Percentiles rank a stretch among this genome's conserved stretches.
These are phyloP conservation scores for Leptodermis oblonga DNA, from an alignment of 257 asterid genomes.

Conservation along the genomic window DNA sequence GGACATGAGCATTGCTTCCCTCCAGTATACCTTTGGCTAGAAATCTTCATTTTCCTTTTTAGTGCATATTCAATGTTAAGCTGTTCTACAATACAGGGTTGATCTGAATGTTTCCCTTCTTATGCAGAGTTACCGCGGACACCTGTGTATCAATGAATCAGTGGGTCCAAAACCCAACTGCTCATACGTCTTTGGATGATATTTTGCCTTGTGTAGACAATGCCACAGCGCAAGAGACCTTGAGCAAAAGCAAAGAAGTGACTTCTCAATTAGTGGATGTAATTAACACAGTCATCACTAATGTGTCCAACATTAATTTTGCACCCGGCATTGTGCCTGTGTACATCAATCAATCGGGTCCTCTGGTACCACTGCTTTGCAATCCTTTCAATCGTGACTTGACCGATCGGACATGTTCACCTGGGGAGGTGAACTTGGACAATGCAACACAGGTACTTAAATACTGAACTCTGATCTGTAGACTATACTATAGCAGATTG, in stretches of 20 bases:
- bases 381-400: constrained; percentile 66
- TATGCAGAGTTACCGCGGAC: constrained; percentile 64
- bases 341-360: constrained; percentile 92
- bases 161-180: constrained; percentile 76
- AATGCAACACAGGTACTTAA: constrained; percentile 80
- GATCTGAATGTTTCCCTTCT: constrained; percentile 5
- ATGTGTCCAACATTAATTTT: constrained; percentile 78
- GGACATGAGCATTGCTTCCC: too few relatives aligned
- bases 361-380: constrained; percentile 75
- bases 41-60: neutral
- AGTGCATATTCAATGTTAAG: too few relatives aligned
- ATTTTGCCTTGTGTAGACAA: constrained; percentile 78
- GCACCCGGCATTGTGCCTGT: constrained; percentile 59
- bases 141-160: constrained; percentile 84
- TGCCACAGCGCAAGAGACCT: constrained; percentile 67
- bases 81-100: neutral
- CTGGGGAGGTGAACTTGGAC: constrained; percentile 63
- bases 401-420: constrained; percentile 46
- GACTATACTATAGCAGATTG: neutral
- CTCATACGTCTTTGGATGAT: constrained; percentile 83
- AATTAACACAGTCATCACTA: constrained; percentile 64
- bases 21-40: too few relatives aligned
- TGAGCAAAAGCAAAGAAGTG: constrained; percentile 60
- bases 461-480: neutral
- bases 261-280: constrained; percentile 60